Percentiles rank a stretch among this genome's conserved stretches.
phyloP scores from a whole-genome alignment of 1,284 basidiomycete genomes.

The Hypsizygus ulmarius region DNA sequence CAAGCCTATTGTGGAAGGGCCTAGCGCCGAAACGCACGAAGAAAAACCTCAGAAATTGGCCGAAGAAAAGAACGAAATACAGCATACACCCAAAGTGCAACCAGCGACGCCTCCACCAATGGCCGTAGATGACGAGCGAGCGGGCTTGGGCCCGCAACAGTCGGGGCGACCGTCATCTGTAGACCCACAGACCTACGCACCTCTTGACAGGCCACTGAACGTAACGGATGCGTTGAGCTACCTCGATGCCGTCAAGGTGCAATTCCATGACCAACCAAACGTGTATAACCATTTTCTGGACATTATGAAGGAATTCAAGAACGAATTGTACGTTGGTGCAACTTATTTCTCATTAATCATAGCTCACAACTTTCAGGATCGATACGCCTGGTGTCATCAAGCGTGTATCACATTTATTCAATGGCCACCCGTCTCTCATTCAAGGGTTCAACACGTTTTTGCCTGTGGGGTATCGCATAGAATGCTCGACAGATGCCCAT shows the following conservation, averaged over 20 bases:
- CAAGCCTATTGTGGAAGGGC: too few species aligned
- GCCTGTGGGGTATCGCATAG: slow-evolving; percentile 92
- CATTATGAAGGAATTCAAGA: slow-evolving; percentile 99
- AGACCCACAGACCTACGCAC: slow-evolving; percentile 12
- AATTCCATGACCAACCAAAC: slow-evolving; percentile 85
- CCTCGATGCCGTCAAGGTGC: slow-evolving; percentile 88
- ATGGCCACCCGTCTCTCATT: slow-evolving; percentile 87
- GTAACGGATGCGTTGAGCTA: slow-evolving; percentile 93
- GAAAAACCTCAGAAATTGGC: too few species aligned
- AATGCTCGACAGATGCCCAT: slow-evolving; percentile 58
- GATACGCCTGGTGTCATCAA: slow-evolving; percentile 97
- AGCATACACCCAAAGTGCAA: too few species aligned
- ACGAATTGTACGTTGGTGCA: slow-evolving; percentile 63
- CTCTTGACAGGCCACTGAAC: slow-evolving; percentile 54
- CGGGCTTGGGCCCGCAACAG: slow-evolving; percentile 7
- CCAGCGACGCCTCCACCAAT: neutral
- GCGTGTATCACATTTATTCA: slow-evolving; percentile 91
- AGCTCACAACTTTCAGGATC: slow-evolving; percentile 55
- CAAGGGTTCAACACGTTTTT: slow-evolving; percentile 99
- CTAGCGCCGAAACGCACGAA: too few species aligned
- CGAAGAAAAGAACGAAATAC: too few species aligned
- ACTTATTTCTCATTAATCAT: slow-evolving; percentile 8
- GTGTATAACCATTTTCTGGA: slow-evolving; percentile 95
- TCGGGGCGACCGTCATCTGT: slow-evolving; percentile 10
- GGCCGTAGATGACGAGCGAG: slow-evolving; percentile 14